Percentiles rank a stretch among this genome's conserved stretches.
Evolutionary conservation across 192 early-diverging fungal genomes (phyloP).

Genomic region (Oehlia diaphana): DNA sequence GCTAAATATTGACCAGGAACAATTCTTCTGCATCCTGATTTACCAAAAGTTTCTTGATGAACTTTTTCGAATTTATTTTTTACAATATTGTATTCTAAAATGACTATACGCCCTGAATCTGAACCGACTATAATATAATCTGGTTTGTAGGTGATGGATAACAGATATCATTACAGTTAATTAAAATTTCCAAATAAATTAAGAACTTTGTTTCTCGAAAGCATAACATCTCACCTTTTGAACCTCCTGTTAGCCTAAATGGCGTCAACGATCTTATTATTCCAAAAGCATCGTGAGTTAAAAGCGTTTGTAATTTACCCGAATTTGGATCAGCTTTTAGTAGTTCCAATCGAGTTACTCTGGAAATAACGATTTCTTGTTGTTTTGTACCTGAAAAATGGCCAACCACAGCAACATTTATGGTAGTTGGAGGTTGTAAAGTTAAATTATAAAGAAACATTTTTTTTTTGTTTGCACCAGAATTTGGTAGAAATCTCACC

Average conservation of each 20-base stretch:
- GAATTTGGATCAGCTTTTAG: conserved; percentile 73
- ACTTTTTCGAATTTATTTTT: conserved; percentile 77
- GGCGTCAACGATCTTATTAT: conserved; percentile 77
- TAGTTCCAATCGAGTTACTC: conserved; percentile 76
- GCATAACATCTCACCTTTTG: conserved; percentile 64
- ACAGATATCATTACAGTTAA: neutral
- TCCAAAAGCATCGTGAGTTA: conserved; percentile 83
- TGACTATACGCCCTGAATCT: conserved; percentile 86
- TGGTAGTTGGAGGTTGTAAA: conserved; percentile 77
- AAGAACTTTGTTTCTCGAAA: neutral
- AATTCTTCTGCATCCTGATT: conserved; percentile 84
- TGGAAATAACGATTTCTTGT: conserved; percentile 86
- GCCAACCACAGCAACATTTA: conserved; percentile 79
- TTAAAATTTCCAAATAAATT: neutral
- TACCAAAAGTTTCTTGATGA: conserved; percentile 94
- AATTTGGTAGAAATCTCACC: too few relatives aligned
- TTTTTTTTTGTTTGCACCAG: neutral
- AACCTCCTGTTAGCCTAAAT: conserved; percentile 87
- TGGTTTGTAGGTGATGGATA: conserved; percentile 31
- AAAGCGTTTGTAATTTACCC: conserved; percentile 74
- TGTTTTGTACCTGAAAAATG: conserved; percentile 90
- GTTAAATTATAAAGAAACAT: conserved; percentile 91
- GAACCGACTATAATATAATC: conserved; percentile 90
- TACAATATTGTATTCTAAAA: conserved; percentile 84
- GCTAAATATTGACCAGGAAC: conserved; percentile 97